phyloP scores from a whole-genome alignment of 75 land plant species.

The Selaginella tamariscina region DNA sequence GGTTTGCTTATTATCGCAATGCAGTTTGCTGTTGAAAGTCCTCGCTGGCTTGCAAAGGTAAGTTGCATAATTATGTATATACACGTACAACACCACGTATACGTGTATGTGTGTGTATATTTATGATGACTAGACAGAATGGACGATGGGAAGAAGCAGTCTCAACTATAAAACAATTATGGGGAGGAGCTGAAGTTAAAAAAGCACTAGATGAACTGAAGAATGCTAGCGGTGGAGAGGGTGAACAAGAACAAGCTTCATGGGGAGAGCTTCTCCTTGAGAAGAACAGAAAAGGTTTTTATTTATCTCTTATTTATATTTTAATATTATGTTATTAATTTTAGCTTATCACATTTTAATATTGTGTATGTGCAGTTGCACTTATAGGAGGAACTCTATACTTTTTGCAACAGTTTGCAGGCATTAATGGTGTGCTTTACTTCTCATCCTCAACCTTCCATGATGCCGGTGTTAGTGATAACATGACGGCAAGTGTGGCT shows the following conservation, averaged over 20 bases:
- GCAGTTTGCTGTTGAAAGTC: conserved; percentile 88
- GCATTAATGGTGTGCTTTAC: conserved; percentile 90
- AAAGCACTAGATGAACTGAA: conserved; percentile 53
- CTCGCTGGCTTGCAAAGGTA: conserved; percentile 89
- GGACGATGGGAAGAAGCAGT: conserved; percentile 59
- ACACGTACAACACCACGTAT: background rate
- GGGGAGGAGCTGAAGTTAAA: conserved; percentile 57
- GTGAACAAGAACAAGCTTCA: conserved; percentile 19
- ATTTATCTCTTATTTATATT: conserved; percentile 7
- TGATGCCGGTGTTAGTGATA: conserved; percentile 63
- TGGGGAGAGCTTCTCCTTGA: conserved; percentile 35
- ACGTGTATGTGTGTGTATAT: background rate
- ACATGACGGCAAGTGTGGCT: conserved; percentile 55
- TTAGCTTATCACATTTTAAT: conserved; percentile 12
- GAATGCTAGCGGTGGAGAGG: conserved; percentile 32
- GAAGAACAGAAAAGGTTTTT: conserved; percentile 48
- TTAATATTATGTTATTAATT: no score
- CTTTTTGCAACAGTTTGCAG: conserved; percentile 81
- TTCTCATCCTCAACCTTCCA: conserved; percentile 82
- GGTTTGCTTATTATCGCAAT: conserved; percentile 51
- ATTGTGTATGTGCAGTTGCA: conserved; percentile 45
- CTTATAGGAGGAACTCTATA: conserved; percentile 73
- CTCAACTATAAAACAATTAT: conserved; percentile 38
- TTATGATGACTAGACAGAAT: conserved; percentile 25
- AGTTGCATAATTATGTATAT: background rate